A percentile compares a stretch with the other conserved stretches of the same genome.
Evolutionary conservation across 768 basidiomycete genomes (phyloP).

Genomic region (Mycena leptocephala): DNA sequence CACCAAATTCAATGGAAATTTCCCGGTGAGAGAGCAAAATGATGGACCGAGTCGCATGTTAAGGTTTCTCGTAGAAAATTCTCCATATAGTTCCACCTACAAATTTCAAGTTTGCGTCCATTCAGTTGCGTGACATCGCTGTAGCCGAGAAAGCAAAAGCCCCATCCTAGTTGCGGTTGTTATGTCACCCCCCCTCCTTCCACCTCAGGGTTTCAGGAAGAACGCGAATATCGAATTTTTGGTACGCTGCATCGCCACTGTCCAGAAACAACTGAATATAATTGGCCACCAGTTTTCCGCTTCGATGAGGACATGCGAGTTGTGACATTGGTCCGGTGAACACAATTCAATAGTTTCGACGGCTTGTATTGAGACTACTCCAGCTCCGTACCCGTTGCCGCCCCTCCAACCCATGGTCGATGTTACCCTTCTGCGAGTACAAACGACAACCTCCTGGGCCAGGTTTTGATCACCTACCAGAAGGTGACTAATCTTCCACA

Average conservation of each 20-base stretch:
- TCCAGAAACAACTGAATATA: too few relatives aligned
- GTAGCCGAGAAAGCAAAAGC: too few relatives aligned
- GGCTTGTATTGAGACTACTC: neutral
- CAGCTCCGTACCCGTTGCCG: neutral
- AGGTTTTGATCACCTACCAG: neutral
- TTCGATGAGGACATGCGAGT: neutral
- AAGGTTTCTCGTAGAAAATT: too few relatives aligned
- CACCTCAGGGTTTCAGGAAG: neutral
- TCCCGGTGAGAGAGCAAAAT: too few relatives aligned
- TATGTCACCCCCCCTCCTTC: neutral
- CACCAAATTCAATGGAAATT: too few relatives aligned
- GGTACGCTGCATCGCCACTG: too few relatives aligned
- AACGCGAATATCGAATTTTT: neutral
- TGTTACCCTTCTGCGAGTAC: neutral
- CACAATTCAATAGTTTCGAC: neutral
- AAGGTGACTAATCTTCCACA: neutral
- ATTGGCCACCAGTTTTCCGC: neutral
- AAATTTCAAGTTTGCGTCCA: too few relatives aligned
- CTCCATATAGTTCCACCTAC: too few relatives aligned
- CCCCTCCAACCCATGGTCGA: neutral
- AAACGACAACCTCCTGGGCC: neutral
- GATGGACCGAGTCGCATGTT: too few relatives aligned
- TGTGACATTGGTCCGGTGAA: neutral
- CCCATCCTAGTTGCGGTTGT: neutral
- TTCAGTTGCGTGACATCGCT: too few relatives aligned